A percentile compares a stretch with the other conserved stretches of the same genome.
phyloP scores from a whole-genome alignment of 75 land plant species.

The Picea glauca region DNA sequence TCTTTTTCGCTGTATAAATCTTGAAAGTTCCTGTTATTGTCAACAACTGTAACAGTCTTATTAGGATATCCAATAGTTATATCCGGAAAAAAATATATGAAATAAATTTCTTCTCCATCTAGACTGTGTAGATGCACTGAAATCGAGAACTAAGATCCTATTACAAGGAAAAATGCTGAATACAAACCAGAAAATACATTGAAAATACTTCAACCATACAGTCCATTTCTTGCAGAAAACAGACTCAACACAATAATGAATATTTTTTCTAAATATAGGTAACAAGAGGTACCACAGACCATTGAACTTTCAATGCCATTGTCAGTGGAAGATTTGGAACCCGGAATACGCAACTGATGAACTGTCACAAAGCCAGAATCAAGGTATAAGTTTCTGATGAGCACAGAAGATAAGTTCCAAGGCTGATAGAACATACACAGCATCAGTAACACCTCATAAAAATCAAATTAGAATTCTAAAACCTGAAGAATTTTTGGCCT shows the following conservation, averaged over 20 bases:
- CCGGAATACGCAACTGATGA: background rate
- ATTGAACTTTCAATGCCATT: conserved; percentile 3
- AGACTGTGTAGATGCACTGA: background rate
- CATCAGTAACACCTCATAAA: background rate
- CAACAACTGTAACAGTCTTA: no score
- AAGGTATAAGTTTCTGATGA: background rate
- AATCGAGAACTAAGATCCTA: background rate
- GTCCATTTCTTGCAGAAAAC: background rate
- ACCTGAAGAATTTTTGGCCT: background rate
- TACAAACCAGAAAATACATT: background rate
- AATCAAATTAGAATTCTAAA: background rate
- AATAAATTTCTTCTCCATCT: background rate
- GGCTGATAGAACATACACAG: background rate
- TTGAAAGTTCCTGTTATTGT: no score
- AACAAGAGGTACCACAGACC: background rate
- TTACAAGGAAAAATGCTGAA: conserved; percentile 4
- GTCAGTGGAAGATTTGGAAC: background rate
- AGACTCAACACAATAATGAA: background rate
- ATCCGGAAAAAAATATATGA: no score
- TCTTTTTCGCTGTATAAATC: no score
- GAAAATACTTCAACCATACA: background rate
- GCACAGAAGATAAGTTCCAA: background rate
- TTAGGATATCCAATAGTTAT: no score
- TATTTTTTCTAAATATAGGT: background rate
- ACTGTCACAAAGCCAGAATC: background rate